Base-by-base conservation (phyloP, 768 basidiomycete species). In the Dentipellis fragilis region DNA sequence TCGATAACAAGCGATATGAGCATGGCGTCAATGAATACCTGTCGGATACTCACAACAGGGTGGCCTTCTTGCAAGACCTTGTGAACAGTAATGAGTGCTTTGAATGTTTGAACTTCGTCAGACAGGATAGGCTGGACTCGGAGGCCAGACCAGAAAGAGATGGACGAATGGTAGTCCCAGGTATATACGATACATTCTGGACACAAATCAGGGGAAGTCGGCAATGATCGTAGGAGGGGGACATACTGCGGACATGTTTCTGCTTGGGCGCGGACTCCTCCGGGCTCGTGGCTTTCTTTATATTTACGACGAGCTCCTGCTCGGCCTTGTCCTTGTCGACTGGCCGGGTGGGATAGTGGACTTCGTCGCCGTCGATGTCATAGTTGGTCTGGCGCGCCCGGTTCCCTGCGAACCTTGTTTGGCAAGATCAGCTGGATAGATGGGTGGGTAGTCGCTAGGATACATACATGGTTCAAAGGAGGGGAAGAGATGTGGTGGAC, bases 311-410 rank as follows among this genome's bases (percentile, higher is more conserved):
- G 16, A 99, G 81, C 69, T 98, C 96, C 54, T 85, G 80, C 68
- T 99, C 96, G 48, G 93, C 93, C 75, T 93, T 96, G 66, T 98
- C 96, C 76, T 91, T 97, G 75, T 98, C 95, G 22, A 99, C 96
- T 23, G 95, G 95, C 57, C 95, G 82, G 34, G 95, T 97, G 29
- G 95, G 95, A 70, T 92, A 93, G 69, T 96, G 93, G 57, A 90
- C 80, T 34, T 80, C 78, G 62, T 90, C 90, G 54, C 86, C 85
- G 61, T 89, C 88, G 56, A 85, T 73, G 63, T 89, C 87, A 66
- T 84, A 87, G 49, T 72, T 67, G 8, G 58, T 54, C 21, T 61
- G 64, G 19, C 60, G 52, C 48, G 17, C 2, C 36, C 62, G 70
- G 55, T 60, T 65, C 57, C 71, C 60, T 51, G 57, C 58, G 52